Evolutionary conservation across 2,329 filamentous ascomycete genomes (phyloP).

Genomic region (Pseudocercospora cruenta): DNA sequence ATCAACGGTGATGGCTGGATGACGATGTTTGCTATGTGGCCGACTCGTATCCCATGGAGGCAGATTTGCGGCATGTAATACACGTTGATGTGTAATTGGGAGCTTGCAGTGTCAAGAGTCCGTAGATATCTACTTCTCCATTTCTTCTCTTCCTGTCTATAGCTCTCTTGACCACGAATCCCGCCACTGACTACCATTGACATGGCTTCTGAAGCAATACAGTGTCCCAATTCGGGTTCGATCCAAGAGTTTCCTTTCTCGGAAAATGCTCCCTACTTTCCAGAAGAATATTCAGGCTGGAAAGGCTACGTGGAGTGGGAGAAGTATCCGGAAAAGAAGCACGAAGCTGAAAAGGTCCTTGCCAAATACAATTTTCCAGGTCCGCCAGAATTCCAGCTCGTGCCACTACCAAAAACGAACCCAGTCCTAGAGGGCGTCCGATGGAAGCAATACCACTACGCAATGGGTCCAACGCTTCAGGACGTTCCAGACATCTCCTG

Average conservation of each 20-base stretch:
- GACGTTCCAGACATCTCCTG: constrained; percentile 58
- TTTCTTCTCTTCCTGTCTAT: neutral
- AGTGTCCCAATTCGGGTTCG: constrained; percentile 20
- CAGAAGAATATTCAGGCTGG: constrained; percentile 47
- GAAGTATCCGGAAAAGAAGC: constrained; percentile 69
- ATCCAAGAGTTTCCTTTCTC: constrained; percentile 24
- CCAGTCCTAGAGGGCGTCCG: constrained; percentile 50
- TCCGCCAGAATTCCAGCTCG: constrained; percentile 50
- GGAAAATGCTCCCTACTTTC: constrained; percentile 42
- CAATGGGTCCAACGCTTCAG: constrained; percentile 44
- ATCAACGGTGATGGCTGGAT: neutral
- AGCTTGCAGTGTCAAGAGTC: too few species aligned
- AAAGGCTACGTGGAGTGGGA: constrained; percentile 70
- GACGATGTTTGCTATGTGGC: neutral
- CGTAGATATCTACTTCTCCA: neutral
- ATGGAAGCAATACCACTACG: constrained; percentile 53
- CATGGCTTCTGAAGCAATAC: neutral
- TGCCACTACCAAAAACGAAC: constrained; percentile 48
- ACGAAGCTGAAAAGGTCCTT: constrained; percentile 60
- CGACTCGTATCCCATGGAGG: neutral
- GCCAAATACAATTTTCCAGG: constrained; percentile 55
- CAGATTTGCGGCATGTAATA: too few species aligned
- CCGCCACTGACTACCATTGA: neutral
- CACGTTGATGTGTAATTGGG: too few species aligned
- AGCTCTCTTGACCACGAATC: neutral